Conservation (phyloP, 2,329 filamentous ascomycete species). For the Cladosporium phlei region DNA sequence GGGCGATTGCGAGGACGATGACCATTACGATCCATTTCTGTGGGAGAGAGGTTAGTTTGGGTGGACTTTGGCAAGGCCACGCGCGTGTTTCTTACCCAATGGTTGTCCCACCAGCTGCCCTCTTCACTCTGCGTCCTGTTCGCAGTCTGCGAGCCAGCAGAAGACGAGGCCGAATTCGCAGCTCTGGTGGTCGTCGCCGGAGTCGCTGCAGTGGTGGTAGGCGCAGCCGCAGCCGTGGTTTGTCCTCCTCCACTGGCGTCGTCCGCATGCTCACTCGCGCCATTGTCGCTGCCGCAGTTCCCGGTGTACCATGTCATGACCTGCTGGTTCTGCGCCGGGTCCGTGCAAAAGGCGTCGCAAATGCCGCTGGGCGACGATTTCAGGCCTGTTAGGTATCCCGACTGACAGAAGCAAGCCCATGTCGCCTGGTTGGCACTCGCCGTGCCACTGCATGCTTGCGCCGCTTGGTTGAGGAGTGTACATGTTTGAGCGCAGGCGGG, state of each 20-base stretch:
- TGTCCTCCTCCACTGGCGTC: constrained; percentile 13
- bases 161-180: constrained; percentile 3
- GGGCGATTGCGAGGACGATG: constrained; percentile 65
- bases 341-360: constrained; percentile 51
- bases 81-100: constrained; percentile 1
- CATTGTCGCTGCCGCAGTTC: constrained; percentile 55
- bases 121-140: neutral
- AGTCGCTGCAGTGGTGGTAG: constrained; percentile 8
- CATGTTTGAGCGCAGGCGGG: constrained; percentile 35
- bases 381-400: constrained; percentile 55
- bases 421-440: constrained; percentile 43
- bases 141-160: neutral
- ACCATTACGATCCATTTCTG: constrained; percentile 75
- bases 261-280: constrained; percentile 28
- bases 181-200: constrained; percentile 14
- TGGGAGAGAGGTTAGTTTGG: neutral
- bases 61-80: neutral
- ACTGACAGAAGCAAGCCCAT: constrained; percentile 71
- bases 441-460: constrained; percentile 61
- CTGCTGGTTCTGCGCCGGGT: constrained; percentile 48
- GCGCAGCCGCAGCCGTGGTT: constrained; percentile 6
- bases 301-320: constrained; percentile 67
- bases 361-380: constrained; percentile 46
- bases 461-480: constrained; percentile 52
- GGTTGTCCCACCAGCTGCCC: constrained; percentile 22